phyloP scores from a whole-genome alignment of 176 grass and related monocot genomes.

The Lolium rigidum region DNA sequence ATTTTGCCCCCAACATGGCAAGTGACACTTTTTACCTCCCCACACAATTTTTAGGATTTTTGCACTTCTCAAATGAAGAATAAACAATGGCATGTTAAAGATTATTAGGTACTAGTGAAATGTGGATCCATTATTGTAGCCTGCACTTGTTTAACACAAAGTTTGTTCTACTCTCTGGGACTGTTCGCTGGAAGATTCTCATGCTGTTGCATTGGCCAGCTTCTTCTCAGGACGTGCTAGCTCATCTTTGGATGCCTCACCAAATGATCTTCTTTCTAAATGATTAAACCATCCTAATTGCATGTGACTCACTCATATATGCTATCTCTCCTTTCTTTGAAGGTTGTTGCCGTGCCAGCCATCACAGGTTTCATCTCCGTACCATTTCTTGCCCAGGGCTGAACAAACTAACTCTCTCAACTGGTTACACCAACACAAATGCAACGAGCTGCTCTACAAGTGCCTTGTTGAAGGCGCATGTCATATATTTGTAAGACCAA shows the following conservation, averaged over 20 bases:
- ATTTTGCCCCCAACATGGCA: background rate
- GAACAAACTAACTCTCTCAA: slow-evolving; percentile 23
- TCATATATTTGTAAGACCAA: slow-evolving; percentile 45
- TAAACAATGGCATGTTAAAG: slow-evolving; percentile 8
- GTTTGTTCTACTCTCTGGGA: slow-evolving; percentile 26
- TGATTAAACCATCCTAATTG: background rate
- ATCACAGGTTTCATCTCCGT: slow-evolving; percentile 13
- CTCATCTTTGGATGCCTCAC: slow-evolving; percentile 41
- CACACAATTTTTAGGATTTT: slow-evolving; percentile 8
- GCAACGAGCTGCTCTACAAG: slow-evolving; percentile 34
- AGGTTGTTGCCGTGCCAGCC: background rate
- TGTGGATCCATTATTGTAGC: slow-evolving; percentile 22
- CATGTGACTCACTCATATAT: slow-evolving; percentile 9
- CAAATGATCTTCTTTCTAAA: slow-evolving; percentile 8
- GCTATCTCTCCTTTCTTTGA: slow-evolving; percentile 27
- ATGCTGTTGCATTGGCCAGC: slow-evolving; percentile 22
- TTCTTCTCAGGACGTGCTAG: background rate
- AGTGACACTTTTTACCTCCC: background rate
- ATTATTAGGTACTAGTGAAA: slow-evolving; percentile 18
- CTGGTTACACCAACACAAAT: slow-evolving; percentile 9
- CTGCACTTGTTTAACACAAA: slow-evolving; percentile 35
- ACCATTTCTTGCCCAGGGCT: slow-evolving; percentile 17
- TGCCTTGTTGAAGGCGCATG: slow-evolving; percentile 38
- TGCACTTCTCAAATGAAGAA: background rate
- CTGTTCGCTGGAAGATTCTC: slow-evolving; percentile 41